phyloP scores from a whole-genome alignment of 2,329 filamentous ascomycete genomes.

The Epichloe sp. region DNA sequence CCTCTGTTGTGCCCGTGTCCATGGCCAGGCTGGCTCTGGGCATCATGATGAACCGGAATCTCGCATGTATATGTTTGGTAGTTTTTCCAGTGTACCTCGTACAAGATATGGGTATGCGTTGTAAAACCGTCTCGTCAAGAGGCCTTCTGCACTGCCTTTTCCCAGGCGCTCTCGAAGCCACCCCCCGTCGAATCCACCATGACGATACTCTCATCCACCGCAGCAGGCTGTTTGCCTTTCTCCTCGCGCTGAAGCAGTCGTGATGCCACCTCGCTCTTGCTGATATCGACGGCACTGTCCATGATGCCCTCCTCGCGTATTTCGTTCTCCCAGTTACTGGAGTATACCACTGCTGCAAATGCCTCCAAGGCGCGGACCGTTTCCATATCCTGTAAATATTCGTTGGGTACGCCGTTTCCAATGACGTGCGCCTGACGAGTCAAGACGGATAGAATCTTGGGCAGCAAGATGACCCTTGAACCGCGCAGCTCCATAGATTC shows the following conservation, averaged over 20 bases:
- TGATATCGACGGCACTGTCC: slow-evolving; percentile 23
- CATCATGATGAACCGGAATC: not conserved
- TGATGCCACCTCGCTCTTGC: slow-evolving; percentile 13
- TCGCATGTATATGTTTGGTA: not conserved
- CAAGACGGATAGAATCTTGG: slow-evolving; percentile 78
- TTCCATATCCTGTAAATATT: slow-evolving; percentile 64
- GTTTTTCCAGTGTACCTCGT: not conserved
- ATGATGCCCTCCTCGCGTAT: slow-evolving; percentile 36
- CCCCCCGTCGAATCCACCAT: slow-evolving; percentile 34
- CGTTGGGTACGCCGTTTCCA: slow-evolving; percentile 62
- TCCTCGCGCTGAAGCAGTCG: slow-evolving; percentile 6
- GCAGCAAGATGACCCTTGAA: slow-evolving; percentile 57
- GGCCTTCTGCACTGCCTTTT: slow-evolving; percentile 36
- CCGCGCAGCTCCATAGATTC: slow-evolving; percentile 38
- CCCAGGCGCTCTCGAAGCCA: slow-evolving; percentile 58
- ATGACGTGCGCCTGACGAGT: slow-evolving; percentile 85
- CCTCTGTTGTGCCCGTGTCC: not conserved
- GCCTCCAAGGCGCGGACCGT: slow-evolving; percentile 62
- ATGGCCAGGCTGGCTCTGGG: not conserved
- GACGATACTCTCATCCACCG: slow-evolving; percentile 28
- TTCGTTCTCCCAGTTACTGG: slow-evolving; percentile 66
- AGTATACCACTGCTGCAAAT: slow-evolving; percentile 79
- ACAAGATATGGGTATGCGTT: not conserved
- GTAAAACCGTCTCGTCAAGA: slow-evolving; percentile 8
- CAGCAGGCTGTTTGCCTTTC: slow-evolving; percentile 23